These are phyloP conservation scores for Cladosporium colombiae DNA, from an alignment of 2,329 filamentous ascomycete species.

Conservation along the genomic window DNA sequence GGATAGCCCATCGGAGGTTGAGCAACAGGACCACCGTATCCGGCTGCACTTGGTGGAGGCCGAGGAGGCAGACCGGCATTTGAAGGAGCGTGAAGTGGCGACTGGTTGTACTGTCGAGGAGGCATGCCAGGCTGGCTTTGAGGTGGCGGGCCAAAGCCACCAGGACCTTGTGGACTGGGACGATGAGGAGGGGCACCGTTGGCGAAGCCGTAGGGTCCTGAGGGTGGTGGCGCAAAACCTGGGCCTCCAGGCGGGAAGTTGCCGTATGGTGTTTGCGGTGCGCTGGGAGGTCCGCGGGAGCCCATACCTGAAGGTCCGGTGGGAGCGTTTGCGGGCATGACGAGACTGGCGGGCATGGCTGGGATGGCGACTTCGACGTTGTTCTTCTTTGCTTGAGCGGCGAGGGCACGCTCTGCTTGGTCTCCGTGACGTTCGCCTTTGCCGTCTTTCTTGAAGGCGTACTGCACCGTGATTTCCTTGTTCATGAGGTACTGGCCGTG, in stretches of 20 bases:
- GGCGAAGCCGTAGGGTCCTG: constrained; percentile 14
- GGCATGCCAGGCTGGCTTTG: constrained; percentile 32
- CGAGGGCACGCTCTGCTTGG: constrained; percentile 86
- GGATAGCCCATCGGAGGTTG: constrained; percentile 35
- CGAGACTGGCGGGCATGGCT: constrained; percentile 72
- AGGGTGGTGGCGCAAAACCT: constrained; percentile 23
- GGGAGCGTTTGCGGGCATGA: constrained; percentile 48
- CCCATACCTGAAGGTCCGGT: constrained; percentile 48
- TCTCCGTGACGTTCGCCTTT: constrained; percentile 96
- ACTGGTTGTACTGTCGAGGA: constrained; percentile 36
- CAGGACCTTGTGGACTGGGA: constrained; percentile 25
- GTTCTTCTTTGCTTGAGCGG: constrained; percentile 88
- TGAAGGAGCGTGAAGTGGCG: constrained; percentile 60
- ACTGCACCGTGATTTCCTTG: constrained; percentile 94
- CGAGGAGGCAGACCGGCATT: constrained; percentile 65
- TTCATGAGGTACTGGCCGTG: constrained; percentile 96
- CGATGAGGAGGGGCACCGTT: constrained; percentile 15
- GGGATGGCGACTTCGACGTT: constrained; percentile 84
- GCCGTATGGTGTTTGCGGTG: constrained; percentile 34
- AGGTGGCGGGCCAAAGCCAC: constrained; percentile 27
- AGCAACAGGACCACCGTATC: constrained; percentile 63
- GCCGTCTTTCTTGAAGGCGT: constrained; percentile 98
- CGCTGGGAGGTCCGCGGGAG: constrained; percentile 39
- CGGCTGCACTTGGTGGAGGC: constrained; percentile 68
- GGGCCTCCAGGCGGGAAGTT: constrained; percentile 25